Conservation (phyloP, 2,329 filamentous ascomycete genomes). For the Sporothrix dimorphospora region DNA sequence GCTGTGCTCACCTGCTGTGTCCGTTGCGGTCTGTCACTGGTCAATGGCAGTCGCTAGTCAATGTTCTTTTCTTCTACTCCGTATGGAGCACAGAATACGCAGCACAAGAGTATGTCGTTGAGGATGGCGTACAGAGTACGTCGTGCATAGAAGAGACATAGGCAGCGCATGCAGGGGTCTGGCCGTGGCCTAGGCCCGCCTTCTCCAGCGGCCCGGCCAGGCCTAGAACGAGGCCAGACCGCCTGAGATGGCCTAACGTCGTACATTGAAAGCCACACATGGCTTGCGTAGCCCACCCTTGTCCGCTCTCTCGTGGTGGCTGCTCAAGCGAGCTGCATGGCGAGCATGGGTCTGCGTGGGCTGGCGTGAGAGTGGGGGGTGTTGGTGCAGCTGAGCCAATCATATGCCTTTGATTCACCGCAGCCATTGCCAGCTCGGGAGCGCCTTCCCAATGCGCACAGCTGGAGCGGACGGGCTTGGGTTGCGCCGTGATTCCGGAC, state of each 20-base stretch:
- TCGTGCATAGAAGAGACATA: background rate
- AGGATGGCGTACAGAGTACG: too few relatives aligned
- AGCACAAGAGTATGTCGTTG: background rate
- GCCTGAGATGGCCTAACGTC: constrained; percentile 1
- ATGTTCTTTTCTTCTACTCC: background rate
- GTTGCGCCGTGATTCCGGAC: constrained; percentile 9
- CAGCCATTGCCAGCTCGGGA: constrained; percentile 2
- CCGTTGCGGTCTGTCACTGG: background rate
- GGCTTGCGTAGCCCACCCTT: background rate
- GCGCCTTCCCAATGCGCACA: constrained; percentile 1
- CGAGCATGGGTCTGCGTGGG: background rate
- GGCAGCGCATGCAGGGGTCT: background rate
- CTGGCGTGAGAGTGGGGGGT: background rate
- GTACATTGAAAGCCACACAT: too few relatives aligned
- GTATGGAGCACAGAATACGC: background rate
- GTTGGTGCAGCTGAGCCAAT: background rate
- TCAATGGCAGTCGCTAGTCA: background rate
- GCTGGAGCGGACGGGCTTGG: background rate
- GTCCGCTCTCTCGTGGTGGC: background rate
- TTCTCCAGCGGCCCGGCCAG: background rate
- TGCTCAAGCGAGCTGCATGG: background rate
- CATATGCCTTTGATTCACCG: background rate
- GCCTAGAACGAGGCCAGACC: constrained; percentile 17
- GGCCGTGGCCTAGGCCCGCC: constrained; percentile 1
- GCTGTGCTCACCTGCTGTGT: background rate